Evolutionary conservation across 164 flowering plant genomes (phyloP).

Genomic region (Malania oleifera): DNA sequence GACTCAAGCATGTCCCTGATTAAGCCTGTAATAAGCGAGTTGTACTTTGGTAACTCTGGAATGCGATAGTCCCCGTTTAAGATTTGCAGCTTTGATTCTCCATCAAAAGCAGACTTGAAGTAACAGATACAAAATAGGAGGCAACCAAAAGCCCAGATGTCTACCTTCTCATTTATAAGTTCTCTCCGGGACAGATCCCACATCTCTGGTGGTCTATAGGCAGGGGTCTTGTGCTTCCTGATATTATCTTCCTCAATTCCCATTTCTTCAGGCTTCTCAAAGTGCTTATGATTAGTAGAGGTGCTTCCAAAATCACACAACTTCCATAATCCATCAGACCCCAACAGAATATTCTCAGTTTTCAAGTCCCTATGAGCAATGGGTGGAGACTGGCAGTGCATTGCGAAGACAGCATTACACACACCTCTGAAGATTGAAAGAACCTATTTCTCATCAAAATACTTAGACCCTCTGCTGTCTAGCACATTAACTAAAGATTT

Average conservation of each 20-base stretch:
- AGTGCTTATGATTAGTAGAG: constrained; percentile 90
- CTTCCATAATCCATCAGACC: constrained; percentile 89
- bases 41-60: constrained; percentile 85
- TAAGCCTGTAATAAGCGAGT: constrained; percentile 52
- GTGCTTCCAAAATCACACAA: constrained; percentile 98
- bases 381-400: constrained; percentile 92
- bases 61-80: constrained; percentile 96
- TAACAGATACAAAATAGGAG: constrained; percentile 88
- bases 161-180: constrained; percentile 91
- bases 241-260: constrained; percentile 98
- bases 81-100: constrained; percentile 95
- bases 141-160: constrained; percentile 99
- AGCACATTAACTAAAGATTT: constrained; percentile 85
- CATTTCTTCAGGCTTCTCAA: constrained; percentile 97
- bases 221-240: constrained; percentile 96
- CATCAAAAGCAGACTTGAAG: constrained; percentile 95
- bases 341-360: constrained; percentile 88
- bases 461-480: constrained; percentile 87
- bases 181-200: constrained; percentile 95
- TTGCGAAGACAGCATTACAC: constrained; percentile 95
- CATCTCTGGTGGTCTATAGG: constrained; percentile 99
- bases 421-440: constrained; percentile 81
- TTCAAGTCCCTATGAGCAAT: constrained; percentile 99
- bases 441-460: constrained; percentile 82
- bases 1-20: constrained; percentile 90